Evolutionary conservation across 192 early-diverging fungal genomes (phyloP), one percentile per base, ranked within the genome.

Genomic region (Podila minutissima): DNA sequence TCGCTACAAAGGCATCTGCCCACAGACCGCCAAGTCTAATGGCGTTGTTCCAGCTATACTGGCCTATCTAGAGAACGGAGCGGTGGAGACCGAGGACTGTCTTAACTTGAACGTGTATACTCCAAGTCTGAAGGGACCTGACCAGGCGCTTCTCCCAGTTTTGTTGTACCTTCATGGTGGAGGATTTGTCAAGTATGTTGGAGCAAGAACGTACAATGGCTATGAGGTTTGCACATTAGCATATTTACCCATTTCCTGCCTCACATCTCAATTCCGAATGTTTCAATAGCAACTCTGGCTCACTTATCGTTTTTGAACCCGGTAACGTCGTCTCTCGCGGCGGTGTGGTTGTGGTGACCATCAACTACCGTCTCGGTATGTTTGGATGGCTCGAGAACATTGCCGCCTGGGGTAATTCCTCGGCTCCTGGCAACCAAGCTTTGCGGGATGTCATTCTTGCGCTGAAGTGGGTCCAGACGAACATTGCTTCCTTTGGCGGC

Each of bases 111-210:
- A 90, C 51, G 62, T 90, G 15, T 89, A 74, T 64, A 74, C 83
- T 20, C 86, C 84, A 2, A 69, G 68, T 50, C 57, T 69, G 28
- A 72, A 61, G 38, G 61, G 58, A n/a, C 35, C 31, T 2, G 41
- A 31, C 19, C 75, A 41, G 33, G 20, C 32, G 1, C 66, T 73
- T 19, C 63, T 86, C 15, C 91, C 91, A 32, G 91, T 92, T 4
- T 71, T 91, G 69, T 72, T 91, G 2, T 93, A 75, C 57, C 73
- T 92, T 38, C 85, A 92, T 62, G 87, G 88, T 9, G 91, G 90
- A n/a, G 84, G 70, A 19, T 89, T 84, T 59, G 69, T 75, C 59
- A 79, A 55, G 74, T 76, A 65, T 53, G 51, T 41, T 41, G 38
- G 12, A 13, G 10, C 5, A 41, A 33, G 6, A 41, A 12, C 3